A percentile compares a stretch with the other conserved stretches of the same genome.
phyloP scores from a whole-genome alignment of 371 early-diverging fungal genomes.

The Saksenaea vasiformis region DNA sequence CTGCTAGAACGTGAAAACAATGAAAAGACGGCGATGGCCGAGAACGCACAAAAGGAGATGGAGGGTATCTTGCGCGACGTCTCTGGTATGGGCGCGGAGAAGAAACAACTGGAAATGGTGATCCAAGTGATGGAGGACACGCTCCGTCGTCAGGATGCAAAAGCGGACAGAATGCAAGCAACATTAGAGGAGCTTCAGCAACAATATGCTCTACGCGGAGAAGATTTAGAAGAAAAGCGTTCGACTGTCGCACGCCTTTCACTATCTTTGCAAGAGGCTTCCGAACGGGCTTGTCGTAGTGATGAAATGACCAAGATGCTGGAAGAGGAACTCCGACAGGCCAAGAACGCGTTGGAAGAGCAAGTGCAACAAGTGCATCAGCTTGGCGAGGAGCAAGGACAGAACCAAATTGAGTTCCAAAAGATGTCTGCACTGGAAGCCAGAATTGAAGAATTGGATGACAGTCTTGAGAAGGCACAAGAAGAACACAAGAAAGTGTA shows the following conservation, averaged over 20 bases:
- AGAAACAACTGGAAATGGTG: slow-evolving; percentile 33
- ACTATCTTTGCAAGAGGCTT: neutral
- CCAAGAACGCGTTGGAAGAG: slow-evolving; percentile 12
- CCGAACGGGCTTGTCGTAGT: neutral
- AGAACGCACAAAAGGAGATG: slow-evolving; percentile 26
- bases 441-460: slow-evolving; percentile 26
- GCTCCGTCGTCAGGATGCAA: slow-evolving; percentile 34
- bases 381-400: slow-evolving; percentile 12
- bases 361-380: slow-evolving; percentile 11
- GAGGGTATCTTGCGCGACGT: slow-evolving; percentile 32
- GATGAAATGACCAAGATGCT: slow-evolving; percentile 18
- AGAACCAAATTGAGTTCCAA: slow-evolving; percentile 18
- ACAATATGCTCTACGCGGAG: slow-evolving; percentile 28
- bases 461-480: slow-evolving; percentile 15
- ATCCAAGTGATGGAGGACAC: slow-evolving; percentile 36
- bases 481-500: slow-evolving; percentile 5
- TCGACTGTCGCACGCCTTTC: neutral
- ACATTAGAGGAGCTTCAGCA: slow-evolving; percentile 35
- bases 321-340: slow-evolving; percentile 15
- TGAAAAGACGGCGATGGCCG: slow-evolving; percentile 19
- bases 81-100: slow-evolving; percentile 30
- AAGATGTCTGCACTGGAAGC: slow-evolving; percentile 19
- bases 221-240: slow-evolving; percentile 30
- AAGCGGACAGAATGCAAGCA: slow-evolving; percentile 29
- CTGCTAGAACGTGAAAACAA: slow-evolving; percentile 26